A percentile compares a stretch with the other conserved stretches of the same genome.
These are phyloP conservation scores for Anthracocystis setariae DNA, from an alignment of 1,284 basidiomycete genomes.

Conservation along the genomic window DNA sequence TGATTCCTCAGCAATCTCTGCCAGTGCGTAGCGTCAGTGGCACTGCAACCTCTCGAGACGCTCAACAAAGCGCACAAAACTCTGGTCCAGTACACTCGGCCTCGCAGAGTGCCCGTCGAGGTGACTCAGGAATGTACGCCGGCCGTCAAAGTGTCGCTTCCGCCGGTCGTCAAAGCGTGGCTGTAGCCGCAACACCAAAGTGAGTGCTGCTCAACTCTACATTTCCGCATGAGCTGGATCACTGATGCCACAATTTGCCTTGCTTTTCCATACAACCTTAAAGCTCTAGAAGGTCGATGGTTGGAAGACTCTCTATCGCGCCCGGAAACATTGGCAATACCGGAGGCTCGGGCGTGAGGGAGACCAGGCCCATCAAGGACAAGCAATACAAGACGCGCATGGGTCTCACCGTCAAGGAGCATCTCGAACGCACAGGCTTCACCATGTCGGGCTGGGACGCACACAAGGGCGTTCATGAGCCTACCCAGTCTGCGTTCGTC, in stretches of 20 bases:
- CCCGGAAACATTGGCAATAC: constrained; percentile 44
- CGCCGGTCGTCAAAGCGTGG: constrained; percentile 47
- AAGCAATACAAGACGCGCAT: constrained; percentile 56
- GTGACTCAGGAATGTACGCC: constrained; percentile 39
- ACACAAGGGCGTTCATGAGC: constrained; percentile 61
- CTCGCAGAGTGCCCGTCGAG: constrained; percentile 28
- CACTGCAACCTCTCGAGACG: constrained; percentile 9
- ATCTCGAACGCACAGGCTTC: constrained; percentile 61
- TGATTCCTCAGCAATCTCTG: constrained; percentile 46
- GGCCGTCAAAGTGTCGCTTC: constrained; percentile 48
- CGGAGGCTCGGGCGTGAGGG: constrained; percentile 34
- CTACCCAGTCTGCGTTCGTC: constrained; percentile 63
- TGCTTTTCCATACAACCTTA: no score
- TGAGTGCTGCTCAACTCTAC: constrained; percentile 21
- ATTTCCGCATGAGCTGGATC: no score
- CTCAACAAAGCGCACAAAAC: constrained; percentile 19
- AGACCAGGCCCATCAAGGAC: constrained; percentile 54
- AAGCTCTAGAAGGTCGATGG: constrained; percentile 41
- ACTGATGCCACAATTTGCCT: no score
- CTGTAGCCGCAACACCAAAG: constrained; percentile 54
- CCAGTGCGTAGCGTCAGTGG: constrained; percentile 23
- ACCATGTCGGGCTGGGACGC: constrained; percentile 56
- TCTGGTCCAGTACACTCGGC: constrained; percentile 34
- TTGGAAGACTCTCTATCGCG: constrained; percentile 51
- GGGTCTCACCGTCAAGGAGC: constrained; percentile 56